Evolutionary conservation across 352 stramenopile genomes (phyloP), one percentile per base, ranked within the genome.

Genomic region (Elongisporangium prolatum): DNA sequence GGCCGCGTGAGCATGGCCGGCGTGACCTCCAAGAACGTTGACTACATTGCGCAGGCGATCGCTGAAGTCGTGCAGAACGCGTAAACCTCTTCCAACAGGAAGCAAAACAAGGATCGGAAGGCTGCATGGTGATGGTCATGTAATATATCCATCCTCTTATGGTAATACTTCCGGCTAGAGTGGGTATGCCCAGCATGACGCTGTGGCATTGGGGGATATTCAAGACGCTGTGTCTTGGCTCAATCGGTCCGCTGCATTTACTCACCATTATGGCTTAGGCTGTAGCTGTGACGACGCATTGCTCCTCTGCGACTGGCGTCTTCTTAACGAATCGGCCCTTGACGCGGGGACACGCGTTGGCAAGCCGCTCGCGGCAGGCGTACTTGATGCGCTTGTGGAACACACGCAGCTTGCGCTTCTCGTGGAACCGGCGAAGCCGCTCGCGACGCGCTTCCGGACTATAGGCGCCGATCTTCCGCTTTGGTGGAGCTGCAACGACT

Each of bases 1-100:
- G 97, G 97, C 38, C 93, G 97, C 68, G 97, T 99, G 68, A 98
- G 90, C 68, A 98, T 98, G 91, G 96, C 96, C 57, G 96, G 97
- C 61, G 83, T 99, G 13, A 99, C 89, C 61, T 91, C 87, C 56
- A 97, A 96, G 67, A 99, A 99, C 82, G 89, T 99, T 48, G 80
- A 98, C 55, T 98, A 99, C 75, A 81, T 99, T 63, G 96, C 96
- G 25, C 64, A 97, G 68, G 86, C 89, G 55, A 98, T 99, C 61
- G 83, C 95, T 68, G 95, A 98, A 65, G 95, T 98, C 52, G 81
- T 88, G 50, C 81, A 91, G 70, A 88, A 88, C 66, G 85, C 85
- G 48, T 94, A 91, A 74, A 52, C 48, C 18, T 24, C 37, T 8
- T 21, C 17, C 48, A 61, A 38, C 20, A 40, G 28, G 5, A 40